Percentiles rank a stretch among this genome's conserved stretches.
These are phyloP conservation scores for Stellera chamaejasme DNA, from an alignment of 345 rosid species.

Conservation along the genomic window DNA sequence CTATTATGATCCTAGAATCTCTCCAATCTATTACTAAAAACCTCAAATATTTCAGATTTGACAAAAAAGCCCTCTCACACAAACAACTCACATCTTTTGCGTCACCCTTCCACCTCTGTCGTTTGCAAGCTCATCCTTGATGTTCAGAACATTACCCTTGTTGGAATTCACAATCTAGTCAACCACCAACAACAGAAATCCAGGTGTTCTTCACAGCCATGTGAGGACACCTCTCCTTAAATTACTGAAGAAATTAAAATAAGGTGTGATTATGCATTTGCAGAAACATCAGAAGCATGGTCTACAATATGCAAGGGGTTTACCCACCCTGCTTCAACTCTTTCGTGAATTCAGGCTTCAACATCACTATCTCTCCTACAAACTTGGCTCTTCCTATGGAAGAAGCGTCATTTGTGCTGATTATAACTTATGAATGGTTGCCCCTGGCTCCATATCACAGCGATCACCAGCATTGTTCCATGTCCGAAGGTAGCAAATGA, in stretches of 20 bases:
- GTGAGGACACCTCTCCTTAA: slow-evolving; percentile 34
- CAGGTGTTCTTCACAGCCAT: slow-evolving; percentile 29
- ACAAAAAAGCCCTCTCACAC: too few species aligned
- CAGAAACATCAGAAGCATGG: too few species aligned
- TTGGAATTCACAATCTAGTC: slow-evolving; percentile 27
- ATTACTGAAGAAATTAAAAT: slow-evolving; percentile 25
- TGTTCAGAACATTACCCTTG: slow-evolving; percentile 16
- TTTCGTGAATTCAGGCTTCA: slow-evolving; percentile 23
- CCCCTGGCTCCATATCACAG: too few species aligned
- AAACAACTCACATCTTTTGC: too few species aligned
- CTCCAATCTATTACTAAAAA: too few species aligned
- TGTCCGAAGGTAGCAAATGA: too few species aligned
- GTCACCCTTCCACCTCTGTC: too few species aligned
- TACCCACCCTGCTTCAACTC: slow-evolving; percentile 33
- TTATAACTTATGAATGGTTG: too few species aligned
- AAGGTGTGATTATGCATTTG: slow-evolving; percentile 23
- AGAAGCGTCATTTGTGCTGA: too few species aligned
- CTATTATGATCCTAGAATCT: too few species aligned
- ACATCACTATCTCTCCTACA: slow-evolving; percentile 18
- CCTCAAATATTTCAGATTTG: too few species aligned
- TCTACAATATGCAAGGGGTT: slow-evolving; percentile 39
- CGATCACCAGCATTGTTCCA: too few species aligned
- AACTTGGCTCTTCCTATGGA: slow-evolving; percentile 17
- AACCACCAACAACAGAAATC: slow-evolving; percentile 19
- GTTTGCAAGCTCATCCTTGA: slow-evolving; percentile 35